Evolutionary conservation across 257 asterid species (phyloP), one percentile per base, ranked within the genome.

Genomic region (Scutellaria barbata): DNA sequence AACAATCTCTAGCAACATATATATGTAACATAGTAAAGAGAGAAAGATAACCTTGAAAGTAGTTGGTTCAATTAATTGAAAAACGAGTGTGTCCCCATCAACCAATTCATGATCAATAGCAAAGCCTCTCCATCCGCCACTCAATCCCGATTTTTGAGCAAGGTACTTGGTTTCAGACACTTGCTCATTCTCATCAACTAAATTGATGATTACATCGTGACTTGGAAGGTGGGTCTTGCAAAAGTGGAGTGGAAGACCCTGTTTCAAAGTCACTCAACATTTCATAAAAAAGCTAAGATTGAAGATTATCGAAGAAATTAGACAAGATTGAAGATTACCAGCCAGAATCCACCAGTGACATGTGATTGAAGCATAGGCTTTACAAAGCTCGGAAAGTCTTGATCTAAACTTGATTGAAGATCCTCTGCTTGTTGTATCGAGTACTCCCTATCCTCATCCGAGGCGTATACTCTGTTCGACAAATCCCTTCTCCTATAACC

Each of bases 121-220:
- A 14, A 85, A 87, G 13, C 83, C 87, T 79, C 92, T 84, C 96
- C 96, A 90, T 69, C 96, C 96, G 54, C 76, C 96, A 74, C 96
- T 90, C 13, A 90, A 85, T 7, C 90, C 96, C 0, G 62, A 41
- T 72, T 85, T 89, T 0, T 0, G 65, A 13, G 81, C 85, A 39
- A 86, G 84, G 70, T 81, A 89, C 70, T 80, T 86, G 17, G 86
- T 64, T 10, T 47, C 59, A 59, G 17, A 78, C 51, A 61, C 84
- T 22, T 68, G 66, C 5, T 81, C 89, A 17, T 83, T 68, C 75
- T 85, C 96, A 66, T 89, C 86, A 9, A 85, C 72, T 74, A 89
- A 70, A 64, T 67, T 65, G 13, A 82, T 9, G 6, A 14, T 56
- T 42, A 14, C 81, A 52, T 89, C 89, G 0, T 18, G 54, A 6